phyloP scores from a whole-genome alignment of 208 protist genomes.

The Leishmania tropica region DNA sequence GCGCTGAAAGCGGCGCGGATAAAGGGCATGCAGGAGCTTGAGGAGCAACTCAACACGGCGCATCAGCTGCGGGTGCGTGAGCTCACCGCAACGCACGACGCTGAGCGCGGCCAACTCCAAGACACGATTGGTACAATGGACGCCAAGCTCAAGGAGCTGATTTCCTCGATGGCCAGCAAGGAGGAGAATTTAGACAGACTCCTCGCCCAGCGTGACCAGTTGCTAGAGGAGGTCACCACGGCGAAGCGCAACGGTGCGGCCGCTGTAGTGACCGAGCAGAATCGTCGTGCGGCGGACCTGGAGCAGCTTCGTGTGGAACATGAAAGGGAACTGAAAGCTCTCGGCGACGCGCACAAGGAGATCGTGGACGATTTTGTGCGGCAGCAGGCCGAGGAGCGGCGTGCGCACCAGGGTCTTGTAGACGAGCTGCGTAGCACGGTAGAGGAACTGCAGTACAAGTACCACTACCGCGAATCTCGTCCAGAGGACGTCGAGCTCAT shows the following conservation, averaged over 20 bases:
- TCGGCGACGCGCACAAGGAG: slow-evolving; percentile 41
- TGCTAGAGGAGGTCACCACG: slow-evolving; percentile 21
- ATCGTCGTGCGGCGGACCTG: slow-evolving; percentile 32
- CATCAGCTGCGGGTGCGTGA: slow-evolving; percentile 32
- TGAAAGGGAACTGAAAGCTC: slow-evolving; percentile 30
- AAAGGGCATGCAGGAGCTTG: slow-evolving; percentile 26
- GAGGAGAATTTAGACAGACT: slow-evolving; percentile 24
- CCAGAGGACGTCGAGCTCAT: slow-evolving; percentile 89
- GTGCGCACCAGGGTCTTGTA: slow-evolving; percentile 33
- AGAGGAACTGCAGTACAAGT: slow-evolving; percentile 85
- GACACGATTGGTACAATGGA: slow-evolving; percentile 12
- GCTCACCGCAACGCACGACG: slow-evolving; percentile 17
- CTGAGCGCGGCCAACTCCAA: slow-evolving; percentile 14
- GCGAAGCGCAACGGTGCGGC: slow-evolving; percentile 31
- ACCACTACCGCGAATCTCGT: slow-evolving; percentile 91
- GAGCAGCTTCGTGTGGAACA: slow-evolving; percentile 37
- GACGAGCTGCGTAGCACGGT: slow-evolving; percentile 45
- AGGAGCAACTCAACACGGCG: slow-evolving; percentile 18
- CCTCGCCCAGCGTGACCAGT: slow-evolving; percentile 30
- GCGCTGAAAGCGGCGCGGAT: slow-evolving; percentile 16
- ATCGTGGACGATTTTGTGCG: slow-evolving; percentile 54
- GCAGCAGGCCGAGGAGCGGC: slow-evolving; percentile 50
- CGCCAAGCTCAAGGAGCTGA: slow-evolving; percentile 19
- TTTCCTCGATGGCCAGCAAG: slow-evolving; percentile 4
- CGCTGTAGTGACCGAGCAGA: slow-evolving; percentile 20